Evolutionary conservation across 257 asterid species (phyloP).

Genomic region (Penstemon davidsonii): DNA sequence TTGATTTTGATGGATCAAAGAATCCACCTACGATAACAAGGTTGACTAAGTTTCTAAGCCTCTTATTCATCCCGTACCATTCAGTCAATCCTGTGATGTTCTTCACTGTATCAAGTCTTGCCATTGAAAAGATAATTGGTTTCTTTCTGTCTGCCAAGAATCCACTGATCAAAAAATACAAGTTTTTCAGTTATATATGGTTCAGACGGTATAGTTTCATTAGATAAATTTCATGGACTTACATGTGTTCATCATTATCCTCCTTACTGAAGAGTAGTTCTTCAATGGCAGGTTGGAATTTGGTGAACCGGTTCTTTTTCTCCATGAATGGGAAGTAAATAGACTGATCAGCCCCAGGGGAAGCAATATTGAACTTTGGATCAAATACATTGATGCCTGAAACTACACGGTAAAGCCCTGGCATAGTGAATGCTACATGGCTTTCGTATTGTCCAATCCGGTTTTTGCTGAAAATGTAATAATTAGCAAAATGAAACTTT

Average conservation of each 20-base stretch:
- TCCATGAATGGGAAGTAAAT: slow-evolving; percentile 69
- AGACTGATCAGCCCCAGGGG: slow-evolving; percentile 92
- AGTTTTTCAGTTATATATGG: background rate
- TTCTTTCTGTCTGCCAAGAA: slow-evolving; percentile 63
- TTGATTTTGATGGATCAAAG: slow-evolving; percentile 76
- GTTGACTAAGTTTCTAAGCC: slow-evolving; percentile 59
- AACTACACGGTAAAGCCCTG: slow-evolving; percentile 72
- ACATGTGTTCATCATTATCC: slow-evolving; percentile 75
- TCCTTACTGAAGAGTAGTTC: slow-evolving; percentile 59
- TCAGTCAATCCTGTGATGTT: slow-evolving; percentile 77
- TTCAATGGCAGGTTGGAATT: slow-evolving; percentile 61
- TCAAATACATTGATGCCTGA: slow-evolving; percentile 79
- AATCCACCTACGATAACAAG: slow-evolving; percentile 84
- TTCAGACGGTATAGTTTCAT: slow-evolving; percentile 2
- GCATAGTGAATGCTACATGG: slow-evolving; percentile 80
- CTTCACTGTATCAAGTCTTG: slow-evolving; percentile 79
- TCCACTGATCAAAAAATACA: slow-evolving; percentile 55
- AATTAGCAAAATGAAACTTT: slow-evolving; percentile 15
- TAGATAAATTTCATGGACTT: slow-evolving; percentile 35
- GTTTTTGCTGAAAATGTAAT: slow-evolving; percentile 53
- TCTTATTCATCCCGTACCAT: slow-evolving; percentile 74
- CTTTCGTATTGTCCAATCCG: slow-evolving; percentile 86
- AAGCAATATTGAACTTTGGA: slow-evolving; percentile 83
- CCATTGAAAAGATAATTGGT: slow-evolving; percentile 86
- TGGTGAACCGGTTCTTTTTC: slow-evolving; percentile 49